Conservation (phyloP, 768 basidiomycete species). For the Termitomyces sp. region DNA sequence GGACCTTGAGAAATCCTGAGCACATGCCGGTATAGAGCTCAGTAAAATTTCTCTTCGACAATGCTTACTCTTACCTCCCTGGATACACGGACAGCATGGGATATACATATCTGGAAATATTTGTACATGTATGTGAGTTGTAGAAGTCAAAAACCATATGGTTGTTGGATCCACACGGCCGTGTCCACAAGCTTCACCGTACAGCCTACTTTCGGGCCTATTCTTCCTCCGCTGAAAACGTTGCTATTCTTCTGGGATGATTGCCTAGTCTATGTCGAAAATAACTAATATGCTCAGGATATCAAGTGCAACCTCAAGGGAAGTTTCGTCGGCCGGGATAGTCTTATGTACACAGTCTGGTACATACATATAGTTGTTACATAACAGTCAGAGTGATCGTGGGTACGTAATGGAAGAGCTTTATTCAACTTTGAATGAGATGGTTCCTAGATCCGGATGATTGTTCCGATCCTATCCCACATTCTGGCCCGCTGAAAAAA, state of each 20-base stretch:
- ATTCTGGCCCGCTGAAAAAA: neutral
- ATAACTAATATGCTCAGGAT: neutral
- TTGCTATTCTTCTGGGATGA: neutral
- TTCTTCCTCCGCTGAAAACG: too few species aligned
- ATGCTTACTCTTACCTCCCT: neutral
- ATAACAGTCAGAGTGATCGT: too few species aligned
- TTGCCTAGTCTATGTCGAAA: neutral
- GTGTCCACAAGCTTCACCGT: neutral
- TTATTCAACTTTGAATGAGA: neutral
- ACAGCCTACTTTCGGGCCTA: too few species aligned
- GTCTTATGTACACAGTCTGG: too few species aligned
- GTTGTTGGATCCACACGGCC: neutral
- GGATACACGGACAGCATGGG: neutral
- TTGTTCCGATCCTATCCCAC: conserved; percentile 3
- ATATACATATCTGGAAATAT: neutral
- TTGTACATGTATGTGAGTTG: neutral
- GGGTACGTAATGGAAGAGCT: too few species aligned
- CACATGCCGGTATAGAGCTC: neutral
- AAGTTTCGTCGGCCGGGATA: too few species aligned
- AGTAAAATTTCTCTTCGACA: neutral
- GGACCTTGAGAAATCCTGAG: neutral
- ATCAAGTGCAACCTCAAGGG: too few species aligned
- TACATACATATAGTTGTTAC: too few species aligned
- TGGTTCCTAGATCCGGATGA: conserved; percentile 8
- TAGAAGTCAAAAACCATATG: neutral